Evolutionary conservation across 2,329 filamentous ascomycete species (phyloP).

Genomic region (Exophiala bonariae): DNA sequence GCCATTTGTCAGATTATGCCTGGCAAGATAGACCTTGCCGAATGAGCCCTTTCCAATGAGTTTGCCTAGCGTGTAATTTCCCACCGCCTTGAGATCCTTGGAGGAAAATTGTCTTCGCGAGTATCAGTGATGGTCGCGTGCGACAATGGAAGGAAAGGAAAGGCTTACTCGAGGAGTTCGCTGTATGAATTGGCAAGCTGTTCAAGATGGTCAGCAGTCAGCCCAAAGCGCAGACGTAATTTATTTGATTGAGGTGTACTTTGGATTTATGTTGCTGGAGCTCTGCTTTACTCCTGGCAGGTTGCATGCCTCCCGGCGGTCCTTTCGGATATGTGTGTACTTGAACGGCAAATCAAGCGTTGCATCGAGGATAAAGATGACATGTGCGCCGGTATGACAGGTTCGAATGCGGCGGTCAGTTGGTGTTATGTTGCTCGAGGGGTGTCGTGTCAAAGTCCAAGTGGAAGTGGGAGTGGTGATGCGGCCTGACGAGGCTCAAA

Average conservation of each 20-base stretch:
- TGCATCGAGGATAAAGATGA: conserved; percentile 15
- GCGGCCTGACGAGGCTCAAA: too few species aligned
- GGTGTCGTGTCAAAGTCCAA: too few species aligned
- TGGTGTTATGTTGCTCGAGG: too few species aligned
- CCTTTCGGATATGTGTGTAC: conserved; percentile 3
- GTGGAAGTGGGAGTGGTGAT: too few species aligned
- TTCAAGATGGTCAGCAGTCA: conserved; percentile 30
- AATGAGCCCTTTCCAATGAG: conserved; percentile 98
- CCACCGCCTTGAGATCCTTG: conserved; percentile 85
- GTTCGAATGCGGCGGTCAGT: too few species aligned
- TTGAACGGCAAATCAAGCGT: conserved; percentile 14
- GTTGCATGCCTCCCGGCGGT: conserved; percentile 38
- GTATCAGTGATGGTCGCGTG: conserved; percentile 18
- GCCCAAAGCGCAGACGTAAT: conserved; percentile 7
- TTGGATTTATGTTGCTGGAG: conserved; percentile 61
- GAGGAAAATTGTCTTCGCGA: conserved; percentile 81
- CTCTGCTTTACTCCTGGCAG: conserved; percentile 54
- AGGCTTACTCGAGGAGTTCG: conserved; percentile 83
- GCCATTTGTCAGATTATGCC: conserved; percentile 96
- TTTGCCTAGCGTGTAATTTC: conserved; percentile 88
- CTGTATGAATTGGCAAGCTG: conserved; percentile 97
- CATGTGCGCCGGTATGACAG: conserved; percentile 12
- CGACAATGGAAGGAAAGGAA: conserved; percentile 5
- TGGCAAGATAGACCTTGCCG: conserved; percentile 94
- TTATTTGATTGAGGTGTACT: conserved; percentile 35